Evolutionary conservation across 2,329 filamentous ascomycete genomes (phyloP).

Genomic region (Cryphonectria parasitica): DNA sequence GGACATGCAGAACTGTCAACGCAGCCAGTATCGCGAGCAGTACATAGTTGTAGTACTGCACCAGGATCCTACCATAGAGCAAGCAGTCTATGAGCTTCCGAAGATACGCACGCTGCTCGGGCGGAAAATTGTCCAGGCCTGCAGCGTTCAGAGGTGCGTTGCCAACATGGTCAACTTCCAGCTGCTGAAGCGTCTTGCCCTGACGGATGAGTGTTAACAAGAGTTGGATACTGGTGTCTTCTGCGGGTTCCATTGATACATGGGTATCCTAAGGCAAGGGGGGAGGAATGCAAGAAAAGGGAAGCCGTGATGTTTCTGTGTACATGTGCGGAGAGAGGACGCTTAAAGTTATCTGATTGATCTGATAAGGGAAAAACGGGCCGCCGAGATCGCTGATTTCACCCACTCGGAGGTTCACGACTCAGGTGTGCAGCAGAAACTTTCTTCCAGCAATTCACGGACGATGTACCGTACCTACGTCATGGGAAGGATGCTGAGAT

Average conservation of each 20-base stretch:
- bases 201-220: background rate
- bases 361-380: conserved; percentile 21
- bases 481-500: background rate
- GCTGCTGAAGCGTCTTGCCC: background rate
- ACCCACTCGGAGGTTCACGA: background rate
- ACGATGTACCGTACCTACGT: no score
- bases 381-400: conserved; percentile 4
- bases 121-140: conserved; percentile 25
- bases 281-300: background rate
- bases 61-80: conserved; percentile 40
- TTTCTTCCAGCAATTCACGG: background rate
- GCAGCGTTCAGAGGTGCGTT: conserved; percentile 6
- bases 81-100: conserved; percentile 38
- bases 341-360: conserved; percentile 20
- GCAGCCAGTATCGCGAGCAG: conserved; percentile 37
- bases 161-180: background rate
- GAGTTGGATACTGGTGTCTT: background rate
- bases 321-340: background rate
- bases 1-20: conserved; percentile 37
- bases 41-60: conserved; percentile 41
- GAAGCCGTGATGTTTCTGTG: background rate
- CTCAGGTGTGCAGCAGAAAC: background rate
- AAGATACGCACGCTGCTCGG: conserved; percentile 42
- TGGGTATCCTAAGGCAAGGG: background rate
- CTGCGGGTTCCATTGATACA: background rate